phyloP scores from a whole-genome alignment of 148 eudicot species.

The Polygonum aviculare region DNA sequence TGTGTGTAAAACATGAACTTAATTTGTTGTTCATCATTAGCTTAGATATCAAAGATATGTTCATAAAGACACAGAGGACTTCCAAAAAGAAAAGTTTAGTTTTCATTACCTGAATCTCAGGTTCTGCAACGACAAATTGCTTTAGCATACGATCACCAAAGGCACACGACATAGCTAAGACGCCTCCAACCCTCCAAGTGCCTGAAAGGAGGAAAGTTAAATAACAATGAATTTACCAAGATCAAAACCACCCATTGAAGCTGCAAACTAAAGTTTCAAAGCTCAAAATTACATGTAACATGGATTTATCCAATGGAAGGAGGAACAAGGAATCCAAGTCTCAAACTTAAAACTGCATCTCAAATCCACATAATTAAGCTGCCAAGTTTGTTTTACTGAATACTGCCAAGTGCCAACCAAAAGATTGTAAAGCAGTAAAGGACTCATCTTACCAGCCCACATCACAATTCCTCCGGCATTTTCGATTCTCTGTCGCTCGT shows the following conservation, averaged over 20 bases:
- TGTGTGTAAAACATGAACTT: background rate
- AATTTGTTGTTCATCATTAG: background rate
- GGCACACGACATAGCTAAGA: slow-evolving; percentile 99
- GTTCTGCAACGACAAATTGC: slow-evolving; percentile 94
- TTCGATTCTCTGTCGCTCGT: slow-evolving; percentile 94
- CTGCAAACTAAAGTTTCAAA: background rate
- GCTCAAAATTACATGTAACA: background rate
- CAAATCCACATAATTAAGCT: background rate
- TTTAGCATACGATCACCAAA: slow-evolving; percentile 97
- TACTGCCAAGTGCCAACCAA: background rate
- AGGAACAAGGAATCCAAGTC: background rate
- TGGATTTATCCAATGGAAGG: background rate
- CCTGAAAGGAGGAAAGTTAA: slow-evolving; percentile 37
- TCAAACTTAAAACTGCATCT: background rate
- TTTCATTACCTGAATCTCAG: slow-evolving; percentile 88
- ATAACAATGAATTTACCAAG: background rate
- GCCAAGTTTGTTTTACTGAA: background rate
- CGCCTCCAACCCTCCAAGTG: slow-evolving; percentile 99
- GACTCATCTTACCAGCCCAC: slow-evolving; percentile 79
- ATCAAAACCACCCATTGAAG: background rate
- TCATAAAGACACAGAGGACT: background rate
- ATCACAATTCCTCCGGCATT: slow-evolving; percentile 96
- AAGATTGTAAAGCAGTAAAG: background rate
- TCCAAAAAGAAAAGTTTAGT: background rate
- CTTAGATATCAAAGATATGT: background rate